A percentile compares a stretch with the other conserved stretches of the same genome.
These are phyloP conservation scores for Phyllosticta capitalensis DNA, from an alignment of 2,329 filamentous ascomycete species.

Conservation along the genomic window DNA sequence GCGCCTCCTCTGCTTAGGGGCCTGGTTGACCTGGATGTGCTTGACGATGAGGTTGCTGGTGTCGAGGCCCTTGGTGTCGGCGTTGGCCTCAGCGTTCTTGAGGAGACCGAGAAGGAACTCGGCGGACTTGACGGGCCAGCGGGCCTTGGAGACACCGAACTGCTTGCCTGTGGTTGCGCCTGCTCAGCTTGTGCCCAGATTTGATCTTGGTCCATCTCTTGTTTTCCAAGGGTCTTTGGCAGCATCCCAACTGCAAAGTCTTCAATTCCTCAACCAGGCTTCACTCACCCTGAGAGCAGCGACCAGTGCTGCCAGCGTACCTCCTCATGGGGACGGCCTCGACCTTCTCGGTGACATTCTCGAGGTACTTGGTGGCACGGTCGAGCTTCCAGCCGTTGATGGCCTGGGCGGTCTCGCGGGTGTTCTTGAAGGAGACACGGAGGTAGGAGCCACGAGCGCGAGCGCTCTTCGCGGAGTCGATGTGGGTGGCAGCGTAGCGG, in stretches of 20 bases:
- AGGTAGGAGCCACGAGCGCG: constrained; percentile 98
- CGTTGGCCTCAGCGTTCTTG: constrained; percentile 37
- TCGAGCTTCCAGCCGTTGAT: constrained; percentile 99
- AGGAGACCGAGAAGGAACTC: constrained; percentile 96
- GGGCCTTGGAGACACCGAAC: constrained; percentile 94
- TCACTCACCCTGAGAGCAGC: constrained; percentile 90
- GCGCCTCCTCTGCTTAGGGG: constrained; percentile 96
- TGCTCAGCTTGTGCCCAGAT: constrained; percentile 16
- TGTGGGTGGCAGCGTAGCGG: constrained; percentile 90
- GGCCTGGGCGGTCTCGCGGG: constrained; percentile 96
- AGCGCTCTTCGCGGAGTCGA: constrained; percentile 84
- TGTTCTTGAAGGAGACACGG: constrained; percentile 99
- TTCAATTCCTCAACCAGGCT: background rate
- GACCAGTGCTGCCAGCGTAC: constrained; percentile 92
- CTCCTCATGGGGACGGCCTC: constrained; percentile 98
- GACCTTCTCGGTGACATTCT: constrained; percentile 95
- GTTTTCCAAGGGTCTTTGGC: background rate
- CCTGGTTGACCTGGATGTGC: constrained; percentile 99
- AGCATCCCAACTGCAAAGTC: too few species aligned
- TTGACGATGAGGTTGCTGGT: constrained; percentile 96
- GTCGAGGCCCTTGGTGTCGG: constrained; percentile 47
- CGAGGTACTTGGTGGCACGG: constrained; percentile 91
- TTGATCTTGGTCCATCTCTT: background rate
- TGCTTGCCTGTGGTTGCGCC: constrained; percentile 66
- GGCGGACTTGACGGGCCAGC: constrained; percentile 99